phyloP scores from a whole-genome alignment of 2,329 filamentous ascomycete species.

The Paecilomyces sp. region DNA sequence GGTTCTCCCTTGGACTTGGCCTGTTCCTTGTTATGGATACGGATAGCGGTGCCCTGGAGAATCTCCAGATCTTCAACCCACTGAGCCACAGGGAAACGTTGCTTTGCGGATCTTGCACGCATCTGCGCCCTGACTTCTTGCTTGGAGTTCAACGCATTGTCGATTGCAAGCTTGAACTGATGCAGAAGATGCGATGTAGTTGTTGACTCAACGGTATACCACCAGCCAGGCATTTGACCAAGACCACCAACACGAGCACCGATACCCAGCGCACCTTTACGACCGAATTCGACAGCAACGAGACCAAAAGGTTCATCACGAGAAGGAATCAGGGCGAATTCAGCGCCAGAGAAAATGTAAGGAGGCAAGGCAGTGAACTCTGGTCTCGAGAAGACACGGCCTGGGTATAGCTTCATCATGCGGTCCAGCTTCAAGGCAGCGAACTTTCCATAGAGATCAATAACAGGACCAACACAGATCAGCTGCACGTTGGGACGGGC shows the following conservation, averaged over 20 bases:
- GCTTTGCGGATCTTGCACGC: conserved; percentile 58
- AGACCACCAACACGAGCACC: conserved; percentile 60
- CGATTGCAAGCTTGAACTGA: conserved; percentile 59
- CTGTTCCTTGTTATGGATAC: conserved; percentile 44
- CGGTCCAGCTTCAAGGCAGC: conserved; percentile 57
- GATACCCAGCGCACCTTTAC: conserved; percentile 61
- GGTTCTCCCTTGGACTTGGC: conserved; percentile 22
- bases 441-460: conserved; percentile 62
- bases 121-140: conserved; percentile 52
- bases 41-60: conserved; percentile 54
- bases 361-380: conserved; percentile 62
- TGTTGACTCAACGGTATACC: conserved; percentile 62
- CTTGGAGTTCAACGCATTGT: conserved; percentile 54
- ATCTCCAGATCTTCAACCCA: conserved; percentile 60
- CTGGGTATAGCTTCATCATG: conserved; percentile 60
- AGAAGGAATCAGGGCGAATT: conserved; percentile 62
- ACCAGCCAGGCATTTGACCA: conserved; percentile 66
- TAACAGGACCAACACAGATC: conserved; percentile 57
- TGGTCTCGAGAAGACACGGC: conserved; percentile 60
- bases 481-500: conserved; percentile 54
- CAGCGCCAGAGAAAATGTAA: conserved; percentile 60
- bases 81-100: conserved; percentile 60
- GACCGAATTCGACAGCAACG: conserved; percentile 62
- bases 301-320: conserved; percentile 63
- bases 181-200: conserved; percentile 56